Conservation (phyloP, 2,329 filamentous ascomycete genomes). For the Ascosphaera apis region DNA sequence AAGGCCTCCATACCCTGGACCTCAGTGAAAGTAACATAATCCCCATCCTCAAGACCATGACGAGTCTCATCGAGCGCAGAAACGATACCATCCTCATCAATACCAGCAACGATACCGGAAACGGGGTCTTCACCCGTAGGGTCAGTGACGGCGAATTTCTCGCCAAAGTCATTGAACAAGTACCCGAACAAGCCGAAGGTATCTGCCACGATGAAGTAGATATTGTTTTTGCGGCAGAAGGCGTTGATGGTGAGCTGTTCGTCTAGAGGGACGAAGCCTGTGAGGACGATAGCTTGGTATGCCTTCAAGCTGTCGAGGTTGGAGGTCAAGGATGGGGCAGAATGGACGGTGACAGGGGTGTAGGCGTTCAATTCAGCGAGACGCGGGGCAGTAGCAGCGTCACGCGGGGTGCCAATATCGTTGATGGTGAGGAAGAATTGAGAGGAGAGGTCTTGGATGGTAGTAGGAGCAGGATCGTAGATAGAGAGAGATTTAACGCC, state of each 20-base stretch:
- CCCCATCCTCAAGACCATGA: conserved; percentile 87
- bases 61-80: conserved; percentile 85
- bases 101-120: conserved; percentile 70
- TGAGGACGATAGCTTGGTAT: conserved; percentile 84
- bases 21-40: conserved; percentile 88
- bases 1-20: conserved; percentile 76
- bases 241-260: conserved; percentile 69
- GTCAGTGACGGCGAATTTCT: conserved; percentile 78
- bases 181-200: conserved; percentile 86
- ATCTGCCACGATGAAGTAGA: conserved; percentile 70
- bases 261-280: conserved; percentile 55
- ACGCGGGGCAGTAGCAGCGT: conserved; percentile 62
- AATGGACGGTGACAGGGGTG: conserved; percentile 64
- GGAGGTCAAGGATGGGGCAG: conserved; percentile 39
- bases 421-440: conserved; percentile 85
- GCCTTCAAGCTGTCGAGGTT: conserved; percentile 65
- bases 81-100: conserved; percentile 74
- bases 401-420: conserved; percentile 82
- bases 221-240: conserved; percentile 83
- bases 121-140: conserved; percentile 72
- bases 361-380: conserved; percentile 93
- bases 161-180: conserved; percentile 93
- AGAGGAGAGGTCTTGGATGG: conserved; percentile 74
- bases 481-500: conserved; percentile 94
- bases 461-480: conserved; percentile 65